phyloP scores from a whole-genome alignment of 1,139 yeast species.

The Protomyces inundatus region DNA sequence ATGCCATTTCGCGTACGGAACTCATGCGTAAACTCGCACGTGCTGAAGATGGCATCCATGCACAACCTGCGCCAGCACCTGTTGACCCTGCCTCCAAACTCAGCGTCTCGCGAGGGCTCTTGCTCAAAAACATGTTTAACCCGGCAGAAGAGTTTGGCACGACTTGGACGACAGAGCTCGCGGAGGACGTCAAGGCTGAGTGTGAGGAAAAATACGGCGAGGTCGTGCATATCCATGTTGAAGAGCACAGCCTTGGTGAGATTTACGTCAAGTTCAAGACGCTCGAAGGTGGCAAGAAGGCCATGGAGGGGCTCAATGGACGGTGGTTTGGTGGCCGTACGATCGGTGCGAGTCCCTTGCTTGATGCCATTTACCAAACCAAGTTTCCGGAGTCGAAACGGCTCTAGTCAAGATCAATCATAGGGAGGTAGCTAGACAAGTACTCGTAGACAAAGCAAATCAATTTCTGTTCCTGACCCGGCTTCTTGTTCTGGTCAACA shows the following conservation, averaged over 20 bases:
- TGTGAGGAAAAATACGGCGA: conserved; percentile 42
- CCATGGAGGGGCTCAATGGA: conserved; percentile 40
- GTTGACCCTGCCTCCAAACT: conserved; percentile 4
- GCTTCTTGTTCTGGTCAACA: no score
- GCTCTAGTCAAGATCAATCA: conserved; percentile 9
- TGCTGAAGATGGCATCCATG: conserved; percentile 35
- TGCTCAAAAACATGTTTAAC: conserved; percentile 41
- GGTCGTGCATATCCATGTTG: conserved; percentile 39
- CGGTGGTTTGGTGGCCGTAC: conserved; percentile 41
- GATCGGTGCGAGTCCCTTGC: conserved; percentile 38
- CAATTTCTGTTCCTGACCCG: no score
- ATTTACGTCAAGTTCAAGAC: conserved; percentile 39
- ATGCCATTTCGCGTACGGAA: conserved; percentile 36
- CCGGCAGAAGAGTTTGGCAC: conserved; percentile 40
- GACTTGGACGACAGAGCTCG: conserved; percentile 40
- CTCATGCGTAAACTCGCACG: conserved; percentile 40
- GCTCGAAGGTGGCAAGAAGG: conserved; percentile 37
- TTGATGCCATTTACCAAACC: conserved; percentile 38
- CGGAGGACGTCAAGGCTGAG: conserved; percentile 41
- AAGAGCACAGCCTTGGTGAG: conserved; percentile 38
- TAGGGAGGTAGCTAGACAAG: no score
- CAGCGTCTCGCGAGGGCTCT: conserved; percentile 37
- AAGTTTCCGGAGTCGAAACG: conserved; percentile 30
- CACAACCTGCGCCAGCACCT: not conserved
- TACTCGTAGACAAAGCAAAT: no score